Evolutionary conservation across 129 eudicot genomes (phyloP).

Genomic region (Artemisia argyi): DNA sequence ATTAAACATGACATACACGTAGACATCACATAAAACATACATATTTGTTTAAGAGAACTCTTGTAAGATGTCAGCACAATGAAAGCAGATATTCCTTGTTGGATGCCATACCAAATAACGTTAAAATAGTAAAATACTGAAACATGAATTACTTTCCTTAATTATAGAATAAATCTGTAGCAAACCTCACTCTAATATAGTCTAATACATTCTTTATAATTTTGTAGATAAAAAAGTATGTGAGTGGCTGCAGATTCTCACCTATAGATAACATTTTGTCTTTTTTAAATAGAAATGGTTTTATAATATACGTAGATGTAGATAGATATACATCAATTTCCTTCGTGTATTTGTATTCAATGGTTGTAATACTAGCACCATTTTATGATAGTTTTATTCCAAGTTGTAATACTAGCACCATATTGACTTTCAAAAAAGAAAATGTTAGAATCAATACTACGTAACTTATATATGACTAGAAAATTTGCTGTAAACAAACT

Average conservation of each 20-base stretch:
- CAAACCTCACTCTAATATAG: not conserved
- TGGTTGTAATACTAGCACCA: no score
- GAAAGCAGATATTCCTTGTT: not conserved
- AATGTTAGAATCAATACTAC: no score
- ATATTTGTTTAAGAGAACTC: not conserved
- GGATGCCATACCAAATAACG: no score
- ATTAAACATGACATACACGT: not conserved
- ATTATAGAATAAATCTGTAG: not conserved
- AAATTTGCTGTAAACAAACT: no score
- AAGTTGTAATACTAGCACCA: no score
- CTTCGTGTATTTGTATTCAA: no score
- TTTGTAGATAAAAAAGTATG: not conserved
- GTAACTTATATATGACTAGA: no score
- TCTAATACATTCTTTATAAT: not conserved
- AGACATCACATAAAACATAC: not conserved
- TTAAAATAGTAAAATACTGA: not conserved
- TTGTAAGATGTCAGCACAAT: conserved; percentile 2
- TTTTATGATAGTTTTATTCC: no score
- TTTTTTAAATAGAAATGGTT: not conserved
- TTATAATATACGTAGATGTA: not conserved
- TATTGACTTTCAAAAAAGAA: no score
- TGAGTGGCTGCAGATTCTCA: not conserved
- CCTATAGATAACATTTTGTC: not conserved
- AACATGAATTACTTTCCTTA: not conserved
- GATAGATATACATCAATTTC: not conserved